Evolutionary conservation across 1,284 basidiomycete species (phyloP).

Genomic region (Fomitopsis pinicola): DNA sequence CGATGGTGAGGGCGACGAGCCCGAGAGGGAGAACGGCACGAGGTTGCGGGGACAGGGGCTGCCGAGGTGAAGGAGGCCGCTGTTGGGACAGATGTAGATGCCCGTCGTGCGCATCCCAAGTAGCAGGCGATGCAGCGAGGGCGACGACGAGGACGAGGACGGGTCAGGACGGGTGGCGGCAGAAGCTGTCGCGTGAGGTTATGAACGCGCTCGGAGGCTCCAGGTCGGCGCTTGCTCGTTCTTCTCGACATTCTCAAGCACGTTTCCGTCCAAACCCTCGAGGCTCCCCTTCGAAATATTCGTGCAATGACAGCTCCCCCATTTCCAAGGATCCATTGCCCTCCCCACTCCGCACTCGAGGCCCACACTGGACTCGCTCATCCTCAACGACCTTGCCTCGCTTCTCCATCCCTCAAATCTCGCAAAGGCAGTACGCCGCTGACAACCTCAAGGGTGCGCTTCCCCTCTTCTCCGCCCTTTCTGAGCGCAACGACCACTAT

Average conservation of each 20-base stretch:
- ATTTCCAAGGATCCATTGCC: neutral
- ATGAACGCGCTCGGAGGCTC: neutral
- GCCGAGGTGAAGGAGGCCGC: slow-evolving; percentile 38
- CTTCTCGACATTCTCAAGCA: neutral
- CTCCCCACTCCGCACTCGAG: neutral
- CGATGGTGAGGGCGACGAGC: slow-evolving; percentile 41
- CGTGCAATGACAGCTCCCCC: neutral
- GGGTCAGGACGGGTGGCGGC: neutral
- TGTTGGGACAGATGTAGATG: slow-evolving; percentile 1
- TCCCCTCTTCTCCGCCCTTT: neutral
- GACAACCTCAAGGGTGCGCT: slow-evolving; percentile 72
- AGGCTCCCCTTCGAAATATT: too few species aligned
- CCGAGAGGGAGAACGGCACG: slow-evolving; percentile 43
- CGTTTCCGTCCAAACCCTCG: neutral
- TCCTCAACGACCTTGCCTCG: slow-evolving; percentile 69
- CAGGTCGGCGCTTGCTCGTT: neutral
- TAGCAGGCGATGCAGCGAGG: neutral
- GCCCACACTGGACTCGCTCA: slow-evolving; percentile 56
- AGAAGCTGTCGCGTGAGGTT: neutral
- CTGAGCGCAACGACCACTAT: too few species aligned
- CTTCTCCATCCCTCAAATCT: slow-evolving; percentile 61
- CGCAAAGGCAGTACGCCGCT: slow-evolving; percentile 64
- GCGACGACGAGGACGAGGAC: neutral
- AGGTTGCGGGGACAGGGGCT: slow-evolving; percentile 49
- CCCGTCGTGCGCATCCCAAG: neutral